Conservation (phyloP, 441 rosid species). For the Iberis amara region DNA sequence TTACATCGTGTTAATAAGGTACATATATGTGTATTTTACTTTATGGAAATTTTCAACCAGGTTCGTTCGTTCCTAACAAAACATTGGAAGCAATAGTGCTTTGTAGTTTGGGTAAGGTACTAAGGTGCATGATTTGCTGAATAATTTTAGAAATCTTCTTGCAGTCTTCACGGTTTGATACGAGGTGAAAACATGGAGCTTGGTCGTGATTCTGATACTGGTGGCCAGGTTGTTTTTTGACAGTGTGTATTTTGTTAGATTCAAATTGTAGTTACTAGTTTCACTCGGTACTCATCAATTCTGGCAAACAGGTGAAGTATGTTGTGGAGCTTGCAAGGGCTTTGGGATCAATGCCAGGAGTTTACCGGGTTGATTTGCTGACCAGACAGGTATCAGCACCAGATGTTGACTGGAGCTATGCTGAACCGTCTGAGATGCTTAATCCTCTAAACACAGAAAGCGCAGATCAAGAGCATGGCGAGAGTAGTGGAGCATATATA, state of each 20-base stretch:
- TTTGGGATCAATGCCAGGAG: conserved; percentile 80
- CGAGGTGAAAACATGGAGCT: conserved; percentile 91
- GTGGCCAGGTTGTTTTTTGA: conserved; percentile 60
- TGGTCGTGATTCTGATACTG: conserved; percentile 91
- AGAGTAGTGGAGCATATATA: conserved; percentile 82
- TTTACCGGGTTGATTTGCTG: conserved; percentile 78
- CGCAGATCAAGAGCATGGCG: conserved; percentile 52
- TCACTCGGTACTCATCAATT: background rate
- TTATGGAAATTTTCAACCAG: too few species aligned
- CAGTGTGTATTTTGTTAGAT: background rate
- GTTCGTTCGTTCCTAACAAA: background rate
- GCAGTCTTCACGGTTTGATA: conserved; percentile 81
- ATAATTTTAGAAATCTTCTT: conserved; percentile 14
- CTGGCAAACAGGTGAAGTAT: conserved; percentile 61
- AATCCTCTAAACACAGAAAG: conserved; percentile 40
- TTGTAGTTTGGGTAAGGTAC: conserved; percentile 5
- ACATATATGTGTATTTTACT: too few species aligned
- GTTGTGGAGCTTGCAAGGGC: conserved; percentile 94
- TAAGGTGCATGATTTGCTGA: background rate
- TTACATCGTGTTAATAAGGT: conserved; percentile 63
- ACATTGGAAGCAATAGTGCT: background rate
- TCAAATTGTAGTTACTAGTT: background rate
- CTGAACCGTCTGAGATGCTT: conserved; percentile 79
- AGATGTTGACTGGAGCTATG: conserved; percentile 78
- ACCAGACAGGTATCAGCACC: conserved; percentile 80